Conservation (phyloP, 1,139 yeast species). For the Candida freyschussii region DNA sequence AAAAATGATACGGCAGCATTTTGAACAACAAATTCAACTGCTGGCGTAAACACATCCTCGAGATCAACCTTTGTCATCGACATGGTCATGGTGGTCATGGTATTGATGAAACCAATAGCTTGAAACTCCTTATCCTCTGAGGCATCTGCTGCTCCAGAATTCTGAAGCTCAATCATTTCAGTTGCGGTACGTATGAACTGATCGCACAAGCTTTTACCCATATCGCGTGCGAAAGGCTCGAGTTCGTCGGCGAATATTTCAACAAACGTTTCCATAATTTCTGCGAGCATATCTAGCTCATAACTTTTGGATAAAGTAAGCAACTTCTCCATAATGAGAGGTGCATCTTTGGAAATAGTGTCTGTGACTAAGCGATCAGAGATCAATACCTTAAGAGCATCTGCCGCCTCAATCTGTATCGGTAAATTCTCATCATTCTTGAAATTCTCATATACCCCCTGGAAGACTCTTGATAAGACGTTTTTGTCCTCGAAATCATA, state of each 20-base stretch:
- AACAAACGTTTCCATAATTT: slow-evolving; percentile 93
- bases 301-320: slow-evolving; percentile 73
- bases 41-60: slow-evolving; percentile 70
- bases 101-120: slow-evolving; percentile 82
- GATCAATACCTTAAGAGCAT: slow-evolving; percentile 78
- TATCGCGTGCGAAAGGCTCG: slow-evolving; percentile 86
- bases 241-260: slow-evolving; percentile 82
- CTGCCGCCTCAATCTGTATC: slow-evolving; percentile 79
- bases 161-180: slow-evolving; percentile 49
- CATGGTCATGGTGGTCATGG: slow-evolving; percentile 79
- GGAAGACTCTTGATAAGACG: slow-evolving; percentile 55
- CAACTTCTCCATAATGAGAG: slow-evolving; percentile 77
- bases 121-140: slow-evolving; percentile 75
- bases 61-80: slow-evolving; percentile 77
- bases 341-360: slow-evolving; percentile 65
- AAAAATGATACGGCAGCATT: slow-evolving; percentile 70
- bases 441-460: slow-evolving; percentile 42
- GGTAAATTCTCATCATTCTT: slow-evolving; percentile 48
- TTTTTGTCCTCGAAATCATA: slow-evolving; percentile 46
- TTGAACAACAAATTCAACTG: slow-evolving; percentile 59
- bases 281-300: slow-evolving; percentile 81
- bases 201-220: slow-evolving; percentile 70
- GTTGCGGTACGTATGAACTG: slow-evolving; percentile 71
- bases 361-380: slow-evolving; percentile 62
- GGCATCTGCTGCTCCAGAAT: slow-evolving; percentile 36